Percentiles rank a stretch among this genome's conserved stretches.
phyloP scores from a whole-genome alignment of 2,329 filamentous ascomycete genomes.

The Knoxdaviesia proteae region DNA sequence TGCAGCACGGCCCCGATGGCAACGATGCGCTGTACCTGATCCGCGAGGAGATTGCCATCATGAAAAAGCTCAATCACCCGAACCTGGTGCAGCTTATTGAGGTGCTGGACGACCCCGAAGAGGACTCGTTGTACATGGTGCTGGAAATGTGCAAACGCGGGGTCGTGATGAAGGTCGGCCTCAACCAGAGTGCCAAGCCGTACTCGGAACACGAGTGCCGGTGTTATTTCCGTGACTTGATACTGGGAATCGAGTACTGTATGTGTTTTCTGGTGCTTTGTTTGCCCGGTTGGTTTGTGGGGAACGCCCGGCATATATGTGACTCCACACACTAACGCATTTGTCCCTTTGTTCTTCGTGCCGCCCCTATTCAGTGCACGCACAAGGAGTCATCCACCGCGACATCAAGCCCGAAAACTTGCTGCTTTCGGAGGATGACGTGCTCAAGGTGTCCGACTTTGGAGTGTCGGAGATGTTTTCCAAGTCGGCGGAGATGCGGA shows the following conservation, averaged over 20 bases:
- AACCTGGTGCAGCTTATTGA: conserved; percentile 90
- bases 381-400: conserved; percentile 82
- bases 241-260: conserved; percentile 86
- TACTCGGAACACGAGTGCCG: conserved; percentile 69
- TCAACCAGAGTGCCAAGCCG: conserved; percentile 65
- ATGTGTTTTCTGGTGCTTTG: conserved; percentile 15
- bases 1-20: conserved; percentile 29
- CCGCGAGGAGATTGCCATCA: conserved; percentile 90
- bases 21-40: conserved; percentile 63
- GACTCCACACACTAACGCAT: conserved; percentile 3
- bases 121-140: conserved; percentile 96
- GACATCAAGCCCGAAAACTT: conserved; percentile 98
- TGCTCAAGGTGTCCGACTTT: conserved; percentile 96
- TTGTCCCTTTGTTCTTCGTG: too few relatives aligned
- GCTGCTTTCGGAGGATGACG: conserved; percentile 69
- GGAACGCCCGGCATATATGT: conserved; percentile 2
- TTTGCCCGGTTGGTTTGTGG: neutral
- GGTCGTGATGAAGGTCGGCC: conserved; percentile 83
- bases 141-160: conserved; percentile 98
- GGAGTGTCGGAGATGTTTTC: conserved; percentile 99
- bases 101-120: conserved; percentile 83
- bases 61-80: conserved; percentile 93
- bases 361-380: conserved; percentile 41
- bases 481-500: conserved; percentile 67
- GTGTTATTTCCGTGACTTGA: conserved; percentile 85